These are phyloP conservation scores for Linnemannia schmuckeri DNA, from an alignment of 192 early-diverging fungal species.

Conservation along the genomic window DNA sequence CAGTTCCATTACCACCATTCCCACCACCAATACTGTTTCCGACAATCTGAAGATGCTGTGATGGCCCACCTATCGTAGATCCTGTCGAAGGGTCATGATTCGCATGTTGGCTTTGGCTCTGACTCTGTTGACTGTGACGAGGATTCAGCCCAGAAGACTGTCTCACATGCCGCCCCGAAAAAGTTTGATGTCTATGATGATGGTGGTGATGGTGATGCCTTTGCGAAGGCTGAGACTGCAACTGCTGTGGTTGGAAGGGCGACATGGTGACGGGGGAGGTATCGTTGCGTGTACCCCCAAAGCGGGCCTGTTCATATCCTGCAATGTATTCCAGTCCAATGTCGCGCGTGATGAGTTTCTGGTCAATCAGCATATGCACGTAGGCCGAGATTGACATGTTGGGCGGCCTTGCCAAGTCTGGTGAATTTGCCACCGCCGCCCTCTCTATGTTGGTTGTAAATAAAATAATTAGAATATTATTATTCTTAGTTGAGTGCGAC, in stretches of 20 bases:
- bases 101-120: not conserved
- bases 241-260: conserved; percentile 1
- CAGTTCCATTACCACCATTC: not conserved
- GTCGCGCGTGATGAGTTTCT: conserved; percentile 56
- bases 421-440: conserved; percentile 55
- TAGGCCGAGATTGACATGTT: conserved; percentile 67
- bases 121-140: conserved; percentile 4
- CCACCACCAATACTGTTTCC: not conserved
- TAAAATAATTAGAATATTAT: not conserved
- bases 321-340: conserved; percentile 66
- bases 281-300: conserved; percentile 47
- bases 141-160: conserved; percentile 9
- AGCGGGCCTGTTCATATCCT: conserved; percentile 70
- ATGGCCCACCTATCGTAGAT: not conserved
- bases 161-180: conserved; percentile 1
- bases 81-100: conserved; percentile 25
- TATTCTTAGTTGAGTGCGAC: not conserved
- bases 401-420: conserved; percentile 57
- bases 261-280: conserved; percentile 20
- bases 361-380: conserved; percentile 65
- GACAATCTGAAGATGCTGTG: not conserved
- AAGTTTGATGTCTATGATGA: conserved; percentile 13
- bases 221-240: not conserved
- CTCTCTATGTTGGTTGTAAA: conserved; percentile 51
- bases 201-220: conserved; percentile 1